Evolutionary conservation across 2,329 filamentous ascomycete genomes (phyloP).

Genomic region (Parascedosporium putredinis): DNA sequence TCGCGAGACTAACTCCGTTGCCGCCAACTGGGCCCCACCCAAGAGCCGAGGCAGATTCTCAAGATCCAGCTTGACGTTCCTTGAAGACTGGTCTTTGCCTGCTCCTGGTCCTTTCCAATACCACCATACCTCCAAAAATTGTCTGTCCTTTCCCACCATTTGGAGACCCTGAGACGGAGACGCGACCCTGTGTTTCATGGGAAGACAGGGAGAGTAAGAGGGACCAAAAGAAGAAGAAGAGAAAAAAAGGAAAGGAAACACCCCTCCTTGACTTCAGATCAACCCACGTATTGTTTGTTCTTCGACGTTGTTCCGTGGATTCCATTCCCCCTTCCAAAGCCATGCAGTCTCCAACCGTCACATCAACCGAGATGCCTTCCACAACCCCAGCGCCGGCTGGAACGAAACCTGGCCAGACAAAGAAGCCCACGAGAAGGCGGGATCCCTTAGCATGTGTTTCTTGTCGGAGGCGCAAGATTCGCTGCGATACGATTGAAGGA

Average conservation of each 20-base stretch:
- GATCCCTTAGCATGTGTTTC: conserved; percentile 9
- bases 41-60: neutral
- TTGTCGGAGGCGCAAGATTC: conserved; percentile 11
- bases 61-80: neutral
- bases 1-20: no score
- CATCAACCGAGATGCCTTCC: neutral
- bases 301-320: neutral
- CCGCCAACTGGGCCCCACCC: neutral
- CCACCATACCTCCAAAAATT: neutral
- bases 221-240: no score
- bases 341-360: neutral
- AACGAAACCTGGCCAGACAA: neutral
- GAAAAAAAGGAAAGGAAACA: no score
- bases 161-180: no score
- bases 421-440: conserved; percentile 1
- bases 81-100: neutral
- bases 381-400: neutral
- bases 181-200: no score
- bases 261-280: no score
- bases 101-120: neutral
- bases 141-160: no score
- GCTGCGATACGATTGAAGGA: conserved; percentile 10
- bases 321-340: neutral
- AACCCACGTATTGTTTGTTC: neutral
- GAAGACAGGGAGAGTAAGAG: no score